A percentile compares a stretch with the other conserved stretches of the same genome.
These are phyloP conservation scores for Chrysoporthe cubensis DNA, from an alignment of 2,329 filamentous ascomycete species.

Conservation along the genomic window DNA sequence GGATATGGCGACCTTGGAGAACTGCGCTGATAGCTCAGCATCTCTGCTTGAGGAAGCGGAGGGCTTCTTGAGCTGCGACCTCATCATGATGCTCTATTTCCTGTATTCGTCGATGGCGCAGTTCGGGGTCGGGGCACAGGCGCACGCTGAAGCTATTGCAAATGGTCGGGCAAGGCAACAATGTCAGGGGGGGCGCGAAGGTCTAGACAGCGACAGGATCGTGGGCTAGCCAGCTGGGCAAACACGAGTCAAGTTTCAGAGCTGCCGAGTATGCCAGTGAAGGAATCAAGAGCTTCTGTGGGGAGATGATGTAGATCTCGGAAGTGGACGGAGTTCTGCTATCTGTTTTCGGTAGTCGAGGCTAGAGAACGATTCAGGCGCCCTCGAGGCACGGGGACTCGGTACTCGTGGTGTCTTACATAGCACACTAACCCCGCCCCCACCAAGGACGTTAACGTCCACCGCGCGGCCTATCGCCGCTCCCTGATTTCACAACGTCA, in stretches of 20 bases:
- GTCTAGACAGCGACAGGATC: not conserved
- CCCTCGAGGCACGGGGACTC: not conserved
- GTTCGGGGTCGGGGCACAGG: not conserved
- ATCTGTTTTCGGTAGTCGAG: not conserved
- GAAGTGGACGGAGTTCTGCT: not conserved
- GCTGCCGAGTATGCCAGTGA: not conserved
- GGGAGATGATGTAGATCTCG: not conserved
- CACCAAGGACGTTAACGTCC: not conserved
- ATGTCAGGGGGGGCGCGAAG: not conserved
- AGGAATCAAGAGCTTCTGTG: not conserved
- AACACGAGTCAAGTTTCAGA: not conserved
- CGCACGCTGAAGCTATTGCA: not conserved
- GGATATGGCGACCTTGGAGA: constrained; percentile 25
- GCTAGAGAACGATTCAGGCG: not conserved
- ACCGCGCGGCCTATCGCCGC: not conserved
- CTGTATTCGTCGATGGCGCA: not conserved
- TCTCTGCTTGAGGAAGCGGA: constrained; percentile 24
- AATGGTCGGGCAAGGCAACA: not conserved
- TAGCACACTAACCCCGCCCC: not conserved
- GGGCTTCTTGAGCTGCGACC: constrained; percentile 37
- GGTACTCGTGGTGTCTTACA: not conserved
- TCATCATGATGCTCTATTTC: constrained; percentile 38
- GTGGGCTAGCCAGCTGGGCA: constrained; percentile 10
- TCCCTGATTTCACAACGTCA: constrained; percentile 11
- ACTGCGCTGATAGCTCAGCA: constrained; percentile 28